Base-by-base conservation (phyloP, 225 moss, liverwort and hornwort genomes). In the Pseudoscleropodium purum region DNA sequence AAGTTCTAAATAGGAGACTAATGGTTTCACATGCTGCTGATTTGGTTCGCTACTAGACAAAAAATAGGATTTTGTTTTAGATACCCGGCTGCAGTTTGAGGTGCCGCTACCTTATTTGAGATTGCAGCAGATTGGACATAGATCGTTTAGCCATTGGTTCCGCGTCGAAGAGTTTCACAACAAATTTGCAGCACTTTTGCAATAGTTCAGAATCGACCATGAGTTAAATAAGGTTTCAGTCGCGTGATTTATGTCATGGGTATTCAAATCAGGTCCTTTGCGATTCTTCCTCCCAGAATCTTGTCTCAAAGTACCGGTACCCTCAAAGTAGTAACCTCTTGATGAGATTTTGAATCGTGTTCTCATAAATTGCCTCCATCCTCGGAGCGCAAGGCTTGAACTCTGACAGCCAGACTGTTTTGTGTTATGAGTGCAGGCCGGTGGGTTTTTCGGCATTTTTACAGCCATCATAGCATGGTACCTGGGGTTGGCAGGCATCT, bases 391-490 rank as follows among this genome's bases (percentile, higher is more conserved):
- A 13, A 62, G 20, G 81, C 41, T 72, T 56, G 13, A 79, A 79
- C 6, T 54, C 33, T 79, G 18, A 87, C 67, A 66, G 34, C 25
- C 29, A 19, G 64, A 5, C 17, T 69, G 14, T 41, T 78, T 6
- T 90, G 63, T 33, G 33, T 54, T 82, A 6, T 34, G 78, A 43
- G 18, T 83, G 6, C 88, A 95, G 91, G 95, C 95, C 3, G 96
- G 93, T 49, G 97, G 97, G 2, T 94, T 88, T 78, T 85, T 92
- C 9, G 96, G 96, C 78, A 62, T 97, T 61, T 70, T 95, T 30
- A 94, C 96, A 10, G 94, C 96, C 27, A 16, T 52, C 23, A 93
- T 95, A 4, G 90, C 97, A 5, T 90, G 91, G 89, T 95, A 97
- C 79, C 43, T 95, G 11, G 94, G 75, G 34, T 81, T 96, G 7